Conservation (phyloP, 176 grass and related monocot genomes). For the Juncus effusus region DNA sequence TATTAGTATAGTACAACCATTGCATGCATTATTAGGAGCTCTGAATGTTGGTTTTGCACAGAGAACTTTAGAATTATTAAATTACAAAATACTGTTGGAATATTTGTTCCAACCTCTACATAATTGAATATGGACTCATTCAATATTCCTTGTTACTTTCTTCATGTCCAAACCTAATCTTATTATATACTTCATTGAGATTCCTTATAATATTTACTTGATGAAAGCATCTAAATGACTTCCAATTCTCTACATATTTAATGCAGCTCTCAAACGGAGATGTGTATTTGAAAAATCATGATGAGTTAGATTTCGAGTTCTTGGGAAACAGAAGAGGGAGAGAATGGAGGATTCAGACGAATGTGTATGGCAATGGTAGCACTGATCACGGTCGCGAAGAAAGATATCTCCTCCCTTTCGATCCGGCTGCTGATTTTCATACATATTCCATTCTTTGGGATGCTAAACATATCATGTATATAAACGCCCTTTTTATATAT, state of each 20-base stretch:
- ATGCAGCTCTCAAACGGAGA: slow-evolving; percentile 80
- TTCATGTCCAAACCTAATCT: slow-evolving; percentile 8
- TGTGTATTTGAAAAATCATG: slow-evolving; percentile 79
- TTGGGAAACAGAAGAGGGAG: slow-evolving; percentile 69
- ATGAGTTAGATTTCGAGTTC: slow-evolving; percentile 94
- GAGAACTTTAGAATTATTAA: not conserved
- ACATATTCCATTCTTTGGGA: slow-evolving; percentile 73
- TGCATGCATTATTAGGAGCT: no score
- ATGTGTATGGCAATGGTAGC: slow-evolving; percentile 91
- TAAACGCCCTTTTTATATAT: not conserved
- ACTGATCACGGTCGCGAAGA: slow-evolving; percentile 74
- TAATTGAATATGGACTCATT: not conserved
- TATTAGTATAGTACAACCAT: no score
- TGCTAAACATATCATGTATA: slow-evolving; percentile 61
- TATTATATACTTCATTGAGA: not conserved
- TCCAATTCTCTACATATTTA: not conserved
- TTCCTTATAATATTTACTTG: no score
- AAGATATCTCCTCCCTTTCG: slow-evolving; percentile 82
- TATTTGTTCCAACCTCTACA: slow-evolving; percentile 19
- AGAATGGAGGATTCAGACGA: slow-evolving; percentile 85
- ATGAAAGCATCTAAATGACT: not conserved
- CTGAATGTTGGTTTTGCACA: no score
- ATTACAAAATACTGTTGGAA: slow-evolving; percentile 23
- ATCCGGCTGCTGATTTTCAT: slow-evolving; percentile 56
- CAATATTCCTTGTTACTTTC: slow-evolving; percentile 16